Percentiles rank a stretch among this genome's conserved stretches.
Conservation (phyloP, 352 stramenopile genomes). For the Pythium rishiriense region DNA sequence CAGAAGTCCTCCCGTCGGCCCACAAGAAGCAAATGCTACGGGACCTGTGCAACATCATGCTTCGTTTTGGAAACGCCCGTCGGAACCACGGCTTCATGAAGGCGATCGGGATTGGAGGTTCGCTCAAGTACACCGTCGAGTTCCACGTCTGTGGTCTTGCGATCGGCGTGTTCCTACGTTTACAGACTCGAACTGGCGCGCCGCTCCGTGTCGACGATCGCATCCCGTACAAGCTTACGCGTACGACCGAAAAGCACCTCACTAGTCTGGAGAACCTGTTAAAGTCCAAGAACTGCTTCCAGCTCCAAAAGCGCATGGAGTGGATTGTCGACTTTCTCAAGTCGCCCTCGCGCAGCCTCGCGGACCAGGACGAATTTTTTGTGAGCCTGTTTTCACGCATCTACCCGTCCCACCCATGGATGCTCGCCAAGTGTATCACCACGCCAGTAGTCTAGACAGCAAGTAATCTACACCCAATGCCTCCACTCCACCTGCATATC, state of each 20-base stretch:
- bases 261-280: conserved; percentile 68
- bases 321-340: conserved; percentile 68
- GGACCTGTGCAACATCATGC: conserved; percentile 59
- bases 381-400: conserved; percentile 83
- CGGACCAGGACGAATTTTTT: conserved; percentile 86
- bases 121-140: conserved; percentile 72
- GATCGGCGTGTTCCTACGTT: conserved; percentile 71
- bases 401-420: conserved; percentile 77
- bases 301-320: conserved; percentile 72
- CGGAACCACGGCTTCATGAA: conserved; percentile 86
- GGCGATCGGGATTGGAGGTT: conserved; percentile 50
- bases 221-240: conserved; percentile 78
- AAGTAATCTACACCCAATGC: too few relatives aligned
- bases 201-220: conserved; percentile 72
- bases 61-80: conserved; percentile 63
- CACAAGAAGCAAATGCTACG: conserved; percentile 84
- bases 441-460: background rate
- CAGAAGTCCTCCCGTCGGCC: conserved; percentile 50
- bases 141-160: conserved; percentile 79
- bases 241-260: conserved; percentile 80
- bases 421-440: conserved; percentile 68
- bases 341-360: conserved; percentile 66
- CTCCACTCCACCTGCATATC: too few relatives aligned
- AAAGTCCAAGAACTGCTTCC: conserved; percentile 78
- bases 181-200: conserved; percentile 74